Conservation (phyloP, 225 moss, liverwort and hornwort species). For the Lunularia cruciata region DNA sequence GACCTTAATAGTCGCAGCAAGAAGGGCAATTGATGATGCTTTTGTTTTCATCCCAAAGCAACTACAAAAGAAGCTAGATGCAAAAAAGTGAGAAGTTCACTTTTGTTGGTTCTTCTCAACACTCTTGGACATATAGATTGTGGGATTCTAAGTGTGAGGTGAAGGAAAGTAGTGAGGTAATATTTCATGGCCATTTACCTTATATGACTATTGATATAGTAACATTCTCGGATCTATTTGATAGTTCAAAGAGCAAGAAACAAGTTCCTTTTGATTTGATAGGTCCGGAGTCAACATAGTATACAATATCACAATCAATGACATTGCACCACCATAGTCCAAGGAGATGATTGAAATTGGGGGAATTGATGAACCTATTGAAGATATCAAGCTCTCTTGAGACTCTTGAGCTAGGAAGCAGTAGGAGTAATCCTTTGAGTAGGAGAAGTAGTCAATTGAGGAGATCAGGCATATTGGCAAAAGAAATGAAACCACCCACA, state of each 20-base stretch:
- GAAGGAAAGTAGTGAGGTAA: constrained; percentile 8
- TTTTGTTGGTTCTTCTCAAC: constrained; percentile 10
- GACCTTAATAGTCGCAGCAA: no score
- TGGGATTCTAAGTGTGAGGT: constrained; percentile 5
- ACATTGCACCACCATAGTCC: background rate
- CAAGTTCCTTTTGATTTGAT: background rate
- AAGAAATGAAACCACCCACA: no score
- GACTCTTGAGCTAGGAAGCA: no score
- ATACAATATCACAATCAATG: background rate
- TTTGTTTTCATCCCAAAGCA: constrained; percentile 10
- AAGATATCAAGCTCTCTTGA: no score
- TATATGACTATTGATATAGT: background rate
- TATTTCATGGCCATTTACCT: constrained; percentile 1
- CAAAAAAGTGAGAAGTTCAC: constrained; percentile 9
- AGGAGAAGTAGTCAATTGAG: no score
- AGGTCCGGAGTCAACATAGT: background rate
- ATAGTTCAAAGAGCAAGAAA: background rate
- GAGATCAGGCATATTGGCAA: no score
- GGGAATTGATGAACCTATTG: no score
- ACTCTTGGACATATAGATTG: constrained; percentile 6
- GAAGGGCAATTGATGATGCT: background rate
- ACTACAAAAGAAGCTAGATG: constrained; percentile 12
- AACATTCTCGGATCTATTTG: background rate
- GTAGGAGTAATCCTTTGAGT: no score
- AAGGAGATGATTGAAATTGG: no score